Evolutionary conservation across 345 rosid genomes (phyloP).

Genomic region (Erodium maritimum): DNA sequence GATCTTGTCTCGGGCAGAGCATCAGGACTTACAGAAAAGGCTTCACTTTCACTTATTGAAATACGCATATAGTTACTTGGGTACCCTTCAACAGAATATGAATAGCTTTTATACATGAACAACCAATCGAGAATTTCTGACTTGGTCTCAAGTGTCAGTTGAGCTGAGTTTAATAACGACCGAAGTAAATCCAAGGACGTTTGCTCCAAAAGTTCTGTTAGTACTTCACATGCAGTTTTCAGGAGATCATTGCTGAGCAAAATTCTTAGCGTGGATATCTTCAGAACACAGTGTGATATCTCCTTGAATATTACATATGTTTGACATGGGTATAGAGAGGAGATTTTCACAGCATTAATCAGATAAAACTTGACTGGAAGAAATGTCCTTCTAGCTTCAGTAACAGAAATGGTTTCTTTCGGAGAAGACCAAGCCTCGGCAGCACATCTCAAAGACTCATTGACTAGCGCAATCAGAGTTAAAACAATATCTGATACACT

Average conservation of each 20-base stretch:
- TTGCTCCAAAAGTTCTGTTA: constrained; percentile 69
- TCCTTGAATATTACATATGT: constrained; percentile 49
- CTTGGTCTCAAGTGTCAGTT: constrained; percentile 40
- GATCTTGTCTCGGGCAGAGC: constrained; percentile 22
- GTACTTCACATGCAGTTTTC: constrained; percentile 50
- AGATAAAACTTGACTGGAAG: constrained; percentile 87
- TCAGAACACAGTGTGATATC: constrained; percentile 36
- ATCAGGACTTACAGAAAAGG: constrained; percentile 34
- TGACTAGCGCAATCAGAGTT: constrained; percentile 51
- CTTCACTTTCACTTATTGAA: constrained; percentile 35
- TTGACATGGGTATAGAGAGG: constrained; percentile 55
- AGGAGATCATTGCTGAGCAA: constrained; percentile 39
- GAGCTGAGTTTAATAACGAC: constrained; percentile 49
- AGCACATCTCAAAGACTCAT: constrained; percentile 48
- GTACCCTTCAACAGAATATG: constrained; percentile 17
- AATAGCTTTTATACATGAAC: constrained; percentile 26
- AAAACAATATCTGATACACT: constrained; percentile 54
- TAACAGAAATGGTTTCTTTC: constrained; percentile 46
- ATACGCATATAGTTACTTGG: constrained; percentile 14
- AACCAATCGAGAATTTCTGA: constrained; percentile 51
- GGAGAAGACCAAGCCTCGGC: constrained; percentile 59
- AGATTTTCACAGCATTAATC: constrained; percentile 64
- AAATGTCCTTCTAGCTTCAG: constrained; percentile 75
- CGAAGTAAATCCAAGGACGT: constrained; percentile 45
- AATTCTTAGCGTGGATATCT: constrained; percentile 49